Conservation (phyloP, 2,329 filamentous ascomycete genomes). For the Colletotrichum sp. region DNA sequence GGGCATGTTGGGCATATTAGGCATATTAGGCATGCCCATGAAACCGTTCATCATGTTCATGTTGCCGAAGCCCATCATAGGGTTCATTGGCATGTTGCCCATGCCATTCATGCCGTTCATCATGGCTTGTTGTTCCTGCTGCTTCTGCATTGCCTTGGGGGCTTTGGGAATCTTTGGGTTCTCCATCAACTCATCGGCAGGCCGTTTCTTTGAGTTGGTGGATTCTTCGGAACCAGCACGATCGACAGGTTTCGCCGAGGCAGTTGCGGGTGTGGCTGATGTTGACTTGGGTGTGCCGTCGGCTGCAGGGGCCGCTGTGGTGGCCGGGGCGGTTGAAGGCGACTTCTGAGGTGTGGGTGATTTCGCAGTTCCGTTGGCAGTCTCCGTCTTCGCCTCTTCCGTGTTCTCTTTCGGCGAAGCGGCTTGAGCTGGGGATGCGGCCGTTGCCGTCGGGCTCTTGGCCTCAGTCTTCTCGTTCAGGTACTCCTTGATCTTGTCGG, state of each 20-base stretch:
- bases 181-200: conserved; percentile 74
- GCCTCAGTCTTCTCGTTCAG: conserved; percentile 61
- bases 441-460: conserved; percentile 48
- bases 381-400: conserved; percentile 4
- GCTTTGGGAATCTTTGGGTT: conserved; percentile 70
- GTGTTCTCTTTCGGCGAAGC: conserved; percentile 31
- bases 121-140: conserved; percentile 53
- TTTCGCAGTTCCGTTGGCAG: conserved; percentile 18
- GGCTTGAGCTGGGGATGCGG: conserved; percentile 32
- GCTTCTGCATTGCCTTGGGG: conserved; percentile 68
- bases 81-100: conserved; percentile 35
- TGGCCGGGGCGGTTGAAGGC: conserved; percentile 23
- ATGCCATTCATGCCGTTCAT: conserved; percentile 52
- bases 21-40: conserved; percentile 40
- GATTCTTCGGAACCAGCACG: conserved; percentile 27
- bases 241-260: conserved; percentile 25
- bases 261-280: conserved; percentile 30
- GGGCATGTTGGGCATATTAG: conserved; percentile 31
- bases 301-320: conserved; percentile 7
- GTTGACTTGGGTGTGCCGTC: conserved; percentile 35
- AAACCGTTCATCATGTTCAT: conserved; percentile 27
- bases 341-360: conserved; percentile 35
- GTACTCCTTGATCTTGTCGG: conserved; percentile 79
- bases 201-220: conserved; percentile 74
- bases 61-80: conserved; percentile 28